These are phyloP conservation scores for Fusarium redolens DNA, from an alignment of 2,329 filamentous ascomycete species.

Conservation along the genomic window DNA sequence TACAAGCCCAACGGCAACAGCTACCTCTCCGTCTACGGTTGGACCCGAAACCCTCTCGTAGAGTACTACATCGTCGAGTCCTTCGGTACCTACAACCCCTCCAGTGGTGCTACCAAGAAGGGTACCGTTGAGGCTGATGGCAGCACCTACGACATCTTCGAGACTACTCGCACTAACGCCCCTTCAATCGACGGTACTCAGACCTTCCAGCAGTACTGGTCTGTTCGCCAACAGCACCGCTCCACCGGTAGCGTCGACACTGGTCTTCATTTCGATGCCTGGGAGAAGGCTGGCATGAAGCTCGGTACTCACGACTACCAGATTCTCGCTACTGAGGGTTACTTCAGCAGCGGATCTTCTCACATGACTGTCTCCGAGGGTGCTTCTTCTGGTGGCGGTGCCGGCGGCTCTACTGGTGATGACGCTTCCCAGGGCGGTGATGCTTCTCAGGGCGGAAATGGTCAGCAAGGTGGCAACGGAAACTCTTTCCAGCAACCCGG, in stretches of 20 bases:
- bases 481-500: conserved; percentile 8
- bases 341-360: conserved; percentile 61
- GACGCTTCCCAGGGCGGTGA: neutral
- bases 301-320: conserved; percentile 64
- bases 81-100: conserved; percentile 48
- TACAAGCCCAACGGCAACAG: conserved; percentile 52
- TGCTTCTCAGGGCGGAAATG: neutral
- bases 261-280: conserved; percentile 64
- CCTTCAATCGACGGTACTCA: conserved; percentile 61
- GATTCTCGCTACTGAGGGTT: conserved; percentile 66
- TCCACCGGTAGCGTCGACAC: conserved; percentile 61
- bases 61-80: conserved; percentile 55
- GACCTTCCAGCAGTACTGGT: conserved; percentile 67
- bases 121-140: conserved; percentile 51
- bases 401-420: neutral
- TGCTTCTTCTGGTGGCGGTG: conserved; percentile 4
- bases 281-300: conserved; percentile 60
- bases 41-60: conserved; percentile 52
- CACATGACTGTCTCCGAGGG: conserved; percentile 56
- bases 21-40: conserved; percentile 55
- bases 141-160: conserved; percentile 53
- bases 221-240: conserved; percentile 61
- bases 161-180: conserved; percentile 53
- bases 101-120: conserved; percentile 47
- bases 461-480: conserved; percentile 11